Conservation (phyloP, 1,139 yeast species). For the Candida albicans region DNA sequence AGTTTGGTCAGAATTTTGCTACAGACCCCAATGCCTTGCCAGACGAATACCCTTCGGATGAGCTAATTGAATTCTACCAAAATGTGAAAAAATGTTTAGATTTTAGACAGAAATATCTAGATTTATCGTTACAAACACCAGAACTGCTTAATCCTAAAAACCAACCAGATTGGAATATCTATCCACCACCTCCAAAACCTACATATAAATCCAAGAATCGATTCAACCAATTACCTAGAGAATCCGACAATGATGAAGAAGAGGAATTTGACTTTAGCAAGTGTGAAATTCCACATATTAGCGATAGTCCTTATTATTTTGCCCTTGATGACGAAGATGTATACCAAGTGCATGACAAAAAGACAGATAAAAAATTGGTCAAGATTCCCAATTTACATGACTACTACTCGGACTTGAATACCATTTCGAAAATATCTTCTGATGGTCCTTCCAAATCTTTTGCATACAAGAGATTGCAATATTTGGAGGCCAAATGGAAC, state of each 20-base stretch:
- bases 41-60: slow-evolving; percentile 67
- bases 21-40: slow-evolving; percentile 54
- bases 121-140: slow-evolving; percentile 62
- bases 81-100: slow-evolving; percentile 73
- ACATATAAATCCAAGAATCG: slow-evolving; percentile 72
- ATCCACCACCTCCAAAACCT: slow-evolving; percentile 94
- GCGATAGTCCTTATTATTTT: slow-evolving; percentile 48
- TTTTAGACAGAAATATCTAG: slow-evolving; percentile 74
- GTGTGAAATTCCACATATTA: slow-evolving; percentile 63
- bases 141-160: slow-evolving; percentile 85
- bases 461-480: slow-evolving; percentile 90
- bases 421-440: slow-evolving; percentile 67
- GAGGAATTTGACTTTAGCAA: slow-evolving; percentile 58
- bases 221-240: slow-evolving; percentile 51
- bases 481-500: slow-evolving; percentile 96
- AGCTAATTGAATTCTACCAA: slow-evolving; percentile 65
- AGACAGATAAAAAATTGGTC: slow-evolving; percentile 41
- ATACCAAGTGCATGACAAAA: slow-evolving; percentile 56
- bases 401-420: slow-evolving; percentile 79
- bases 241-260: slow-evolving; percentile 24
- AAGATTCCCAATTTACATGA: slow-evolving; percentile 78
- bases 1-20: slow-evolving; percentile 13
- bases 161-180: slow-evolving; percentile 65
- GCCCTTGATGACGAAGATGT: slow-evolving; percentile 63
- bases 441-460: slow-evolving; percentile 98